A percentile compares a stretch with the other conserved stretches of the same genome.
Conservation (phyloP, 495 filamentous ascomycete species). For the Tuber microsphaerosporum region DNA sequence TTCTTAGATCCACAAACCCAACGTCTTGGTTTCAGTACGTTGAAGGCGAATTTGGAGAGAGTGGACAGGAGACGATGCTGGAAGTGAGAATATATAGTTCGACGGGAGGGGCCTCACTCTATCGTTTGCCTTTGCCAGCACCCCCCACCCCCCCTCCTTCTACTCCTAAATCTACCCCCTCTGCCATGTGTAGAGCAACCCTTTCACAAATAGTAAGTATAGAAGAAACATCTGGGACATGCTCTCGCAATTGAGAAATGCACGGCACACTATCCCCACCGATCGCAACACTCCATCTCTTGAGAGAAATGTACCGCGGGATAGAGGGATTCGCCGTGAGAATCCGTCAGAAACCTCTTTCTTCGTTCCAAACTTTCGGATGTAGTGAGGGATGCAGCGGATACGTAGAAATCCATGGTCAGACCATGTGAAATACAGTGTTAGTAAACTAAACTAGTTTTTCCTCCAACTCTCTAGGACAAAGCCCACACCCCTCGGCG, state of each 20-base stretch:
- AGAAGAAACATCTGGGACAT: not conserved
- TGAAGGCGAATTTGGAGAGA: not conserved
- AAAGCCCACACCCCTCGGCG: not conserved
- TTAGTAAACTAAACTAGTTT: not conserved
- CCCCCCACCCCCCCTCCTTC: not conserved
- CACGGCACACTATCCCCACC: not conserved
- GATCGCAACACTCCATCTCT: not conserved
- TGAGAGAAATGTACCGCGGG: not conserved
- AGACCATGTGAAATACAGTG: not conserved
- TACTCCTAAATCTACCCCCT: not conserved
- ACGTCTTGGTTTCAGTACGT: not conserved
- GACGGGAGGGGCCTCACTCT: not conserved
- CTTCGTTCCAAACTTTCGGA: not conserved
- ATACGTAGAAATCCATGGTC: constrained; percentile 3
- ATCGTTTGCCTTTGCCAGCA: not conserved
- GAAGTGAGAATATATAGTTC: constrained; percentile 1
- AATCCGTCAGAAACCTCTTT: not conserved
- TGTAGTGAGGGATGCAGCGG: not conserved
- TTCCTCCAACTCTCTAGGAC: not conserved
- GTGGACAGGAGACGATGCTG: not conserved
- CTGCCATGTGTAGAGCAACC: not conserved
- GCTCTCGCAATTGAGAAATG: not conserved
- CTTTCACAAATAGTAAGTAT: not conserved
- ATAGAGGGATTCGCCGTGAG: not conserved
- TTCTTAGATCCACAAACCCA: not conserved